Base-by-base conservation (phyloP, 345 rosid genomes). In the Trapa bicornis region DNA sequence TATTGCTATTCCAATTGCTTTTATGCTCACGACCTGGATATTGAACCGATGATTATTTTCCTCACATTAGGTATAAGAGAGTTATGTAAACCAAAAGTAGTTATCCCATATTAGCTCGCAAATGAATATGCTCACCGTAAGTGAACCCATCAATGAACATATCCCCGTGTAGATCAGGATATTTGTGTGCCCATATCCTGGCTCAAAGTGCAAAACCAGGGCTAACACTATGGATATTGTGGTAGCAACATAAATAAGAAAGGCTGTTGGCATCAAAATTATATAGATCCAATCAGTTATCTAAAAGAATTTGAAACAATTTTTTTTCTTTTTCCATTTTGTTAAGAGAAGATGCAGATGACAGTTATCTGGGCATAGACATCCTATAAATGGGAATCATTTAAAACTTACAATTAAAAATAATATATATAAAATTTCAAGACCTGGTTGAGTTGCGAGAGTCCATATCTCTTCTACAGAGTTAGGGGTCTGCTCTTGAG, bases 1-100 rank as follows among this genome's bases (percentile, higher is more conserved):
- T 67, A 89, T 83, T 0, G 98, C 98, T 67, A 89, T 92, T 74
- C 98, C 98, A 45, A 92, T 84, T 22, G 98, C 98, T 75, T 92
- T 92, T 74, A 92, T 85, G 87, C 97, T 92, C 71, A 88, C 87
- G 43, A 92, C 97, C 98, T 88, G 81, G 63, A 72, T 35, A 72
- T 37, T 35, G 2, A 9, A 37, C 42, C 43, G 33, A 72, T 53
- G 35, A 41, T 15, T 22, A 37, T 50, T 6, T 22, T 54, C 52
- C 36, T 3, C 1, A 65, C 14, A 65, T 56, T 15, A 9, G 45
- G 17, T 39, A 14, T 17, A 65, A n/a, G 33, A 36, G 43, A 54
- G 29, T 15, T 37, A 67, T 29, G 33, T 15, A 5, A 54, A 37
- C 45, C 7, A 45, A 53, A 41, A 62, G 14, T 43, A 22, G 10